These are phyloP conservation scores for Silene coronaria DNA, from an alignment of 179 eudicot species.

Conservation along the genomic window DNA sequence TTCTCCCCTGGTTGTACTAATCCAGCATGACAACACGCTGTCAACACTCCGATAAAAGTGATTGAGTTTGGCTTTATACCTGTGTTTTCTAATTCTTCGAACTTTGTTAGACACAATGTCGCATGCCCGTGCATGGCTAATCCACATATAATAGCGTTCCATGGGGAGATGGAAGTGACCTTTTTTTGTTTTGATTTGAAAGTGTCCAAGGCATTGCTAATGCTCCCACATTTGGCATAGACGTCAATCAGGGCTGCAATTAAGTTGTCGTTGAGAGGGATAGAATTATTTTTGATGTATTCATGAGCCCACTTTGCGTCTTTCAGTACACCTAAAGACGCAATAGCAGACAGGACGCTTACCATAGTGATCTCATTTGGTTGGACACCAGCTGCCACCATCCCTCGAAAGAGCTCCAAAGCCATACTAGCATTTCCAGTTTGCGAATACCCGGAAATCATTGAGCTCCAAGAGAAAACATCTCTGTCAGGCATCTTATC, in stretches of 20 bases:
- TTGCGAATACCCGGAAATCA: slow-evolving; percentile 86
- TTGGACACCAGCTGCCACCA: slow-evolving; percentile 50
- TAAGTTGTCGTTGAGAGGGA: slow-evolving; percentile 64
- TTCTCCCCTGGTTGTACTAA: slow-evolving; percentile 59
- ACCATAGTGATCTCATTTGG: slow-evolving; percentile 91
- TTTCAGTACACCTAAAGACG: slow-evolving; percentile 48
- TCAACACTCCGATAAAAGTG: slow-evolving; percentile 78
- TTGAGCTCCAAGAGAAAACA: slow-evolving; percentile 91
- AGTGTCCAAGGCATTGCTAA: slow-evolving; percentile 53
- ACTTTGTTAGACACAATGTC: slow-evolving; percentile 47
- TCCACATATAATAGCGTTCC: slow-evolving; percentile 92
- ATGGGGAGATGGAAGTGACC: slow-evolving; percentile 56
- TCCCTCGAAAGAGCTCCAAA: slow-evolving; percentile 58
- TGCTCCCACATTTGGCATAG: slow-evolving; percentile 92
- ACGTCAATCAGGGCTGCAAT: slow-evolving; percentile 77
- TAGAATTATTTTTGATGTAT: slow-evolving; percentile 45
- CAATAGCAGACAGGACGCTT: slow-evolving; percentile 77
- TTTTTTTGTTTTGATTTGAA: slow-evolving; percentile 44
- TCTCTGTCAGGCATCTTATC: slow-evolving; percentile 50
- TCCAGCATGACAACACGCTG: slow-evolving; percentile 91
- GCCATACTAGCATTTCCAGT: slow-evolving; percentile 50
- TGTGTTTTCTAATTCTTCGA: slow-evolving; percentile 48
- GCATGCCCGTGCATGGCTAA: slow-evolving; percentile 89
- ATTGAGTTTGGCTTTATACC: slow-evolving; percentile 54
- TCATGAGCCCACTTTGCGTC: slow-evolving; percentile 80